Base-by-base conservation (phyloP, 371 early-diverging fungal species). In the Sporodiniella umbellata region DNA sequence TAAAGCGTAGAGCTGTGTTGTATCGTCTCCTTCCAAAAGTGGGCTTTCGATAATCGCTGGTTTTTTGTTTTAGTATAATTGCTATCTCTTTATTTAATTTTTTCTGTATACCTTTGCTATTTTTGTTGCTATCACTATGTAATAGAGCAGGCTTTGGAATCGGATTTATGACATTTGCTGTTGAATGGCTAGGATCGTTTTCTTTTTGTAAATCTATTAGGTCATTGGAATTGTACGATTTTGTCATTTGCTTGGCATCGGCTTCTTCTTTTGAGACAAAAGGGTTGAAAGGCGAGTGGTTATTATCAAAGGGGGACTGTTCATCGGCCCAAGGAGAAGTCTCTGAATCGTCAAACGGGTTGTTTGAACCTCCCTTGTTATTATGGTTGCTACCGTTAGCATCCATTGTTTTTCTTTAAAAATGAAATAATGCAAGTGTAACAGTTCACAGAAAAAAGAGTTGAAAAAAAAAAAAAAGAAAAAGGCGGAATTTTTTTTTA, bases 151-250 rank as follows among this genome's bases (percentile, higher is more conserved):
- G 18, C 19, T 23, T 12, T 2, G 40, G 21, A 8, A 15, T 17
- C 21, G 40, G 40, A 8, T 21, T 21, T 7, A 40, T 21, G 8
- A 4, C 15, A n/a, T 18, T 23, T 30, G 51, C 18, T 33, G 17
- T 31, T 17, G 50, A 45, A 2, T 47, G 42, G 38, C 38, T 43
- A 33, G 48, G 42, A 23, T 35, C 23, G 23, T 35, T 18, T 15
- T 31, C 53, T 45, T 55, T 56, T 33, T 61, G 61, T 21, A 61
- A 52, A 40, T 61, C 61, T 23, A 61, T 61, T 24, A 61, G 39
- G 47, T 56, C 53, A n/a, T 48, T 55, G 0, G 38, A 15, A 15
- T 51, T 25, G 30, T 58, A 33, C 10, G 54, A 54, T 50, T 54
- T 46, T 50, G 60, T 46, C 51, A 51, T 55, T 30, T 35, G 55